These are phyloP conservation scores for Tricharina praecox DNA, from an alignment of 495 filamentous ascomycete species.

Conservation along the genomic window DNA sequence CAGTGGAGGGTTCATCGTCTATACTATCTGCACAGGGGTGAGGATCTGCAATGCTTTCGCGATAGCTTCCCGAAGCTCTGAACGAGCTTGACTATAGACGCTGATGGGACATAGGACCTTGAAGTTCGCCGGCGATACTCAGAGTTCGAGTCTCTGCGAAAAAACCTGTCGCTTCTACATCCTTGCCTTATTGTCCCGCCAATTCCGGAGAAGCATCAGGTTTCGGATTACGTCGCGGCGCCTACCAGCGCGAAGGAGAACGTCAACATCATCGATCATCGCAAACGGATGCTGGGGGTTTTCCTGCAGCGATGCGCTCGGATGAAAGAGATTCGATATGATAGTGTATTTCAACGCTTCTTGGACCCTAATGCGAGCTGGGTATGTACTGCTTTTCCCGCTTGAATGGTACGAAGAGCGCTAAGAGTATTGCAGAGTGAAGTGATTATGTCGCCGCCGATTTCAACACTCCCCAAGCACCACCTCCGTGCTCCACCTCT, in stretches of 20 bases:
- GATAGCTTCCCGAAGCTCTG: not conserved
- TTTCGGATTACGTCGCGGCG: slow-evolving; percentile 96
- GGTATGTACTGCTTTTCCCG: slow-evolving; percentile 37
- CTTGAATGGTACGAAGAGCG: slow-evolving; percentile 11
- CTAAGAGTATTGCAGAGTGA: slow-evolving; percentile 46
- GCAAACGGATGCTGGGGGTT: slow-evolving; percentile 88
- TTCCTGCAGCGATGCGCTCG: slow-evolving; percentile 82
- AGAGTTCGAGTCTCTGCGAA: slow-evolving; percentile 83
- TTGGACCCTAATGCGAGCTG: slow-evolving; percentile 96
- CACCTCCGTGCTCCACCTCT: slow-evolving; percentile 85
- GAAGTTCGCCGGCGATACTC: slow-evolving; percentile 92
- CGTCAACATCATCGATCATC: slow-evolving; percentile 80
- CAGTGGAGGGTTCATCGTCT: slow-evolving; percentile 80
- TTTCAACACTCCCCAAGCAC: slow-evolving; percentile 80
- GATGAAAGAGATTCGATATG: slow-evolving; percentile 85
- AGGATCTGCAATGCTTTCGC: slow-evolving; percentile 19
- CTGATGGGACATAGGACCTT: slow-evolving; percentile 51
- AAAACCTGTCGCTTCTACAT: slow-evolving; percentile 75
- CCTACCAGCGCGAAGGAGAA: slow-evolving; percentile 97
- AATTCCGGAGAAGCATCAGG: slow-evolving; percentile 94
- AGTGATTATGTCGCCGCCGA: slow-evolving; percentile 75
- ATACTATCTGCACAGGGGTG: slow-evolving; percentile 91
- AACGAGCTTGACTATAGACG: not conserved
- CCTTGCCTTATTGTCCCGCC: slow-evolving; percentile 89
- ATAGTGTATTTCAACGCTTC: slow-evolving; percentile 95